A percentile compares a stretch with the other conserved stretches of the same genome.
These are phyloP conservation scores for Micractinium conductrix DNA, from an alignment of 139 green algal species.

Conservation along the genomic window DNA sequence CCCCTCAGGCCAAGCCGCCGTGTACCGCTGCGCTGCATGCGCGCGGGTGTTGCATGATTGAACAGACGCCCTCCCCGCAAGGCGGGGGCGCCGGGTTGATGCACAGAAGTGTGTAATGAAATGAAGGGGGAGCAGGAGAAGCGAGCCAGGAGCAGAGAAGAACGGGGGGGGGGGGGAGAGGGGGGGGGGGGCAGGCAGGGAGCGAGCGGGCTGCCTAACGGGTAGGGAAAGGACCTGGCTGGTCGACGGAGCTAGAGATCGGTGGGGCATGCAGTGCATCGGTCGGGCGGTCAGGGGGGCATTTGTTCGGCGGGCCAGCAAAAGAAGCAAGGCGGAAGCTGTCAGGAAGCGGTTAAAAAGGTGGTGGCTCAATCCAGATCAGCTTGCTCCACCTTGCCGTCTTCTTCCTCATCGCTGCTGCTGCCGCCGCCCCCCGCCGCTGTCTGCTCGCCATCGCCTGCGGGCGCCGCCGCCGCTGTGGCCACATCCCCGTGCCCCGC, in stretches of 20 bases:
- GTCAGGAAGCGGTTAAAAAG: too few relatives aligned
- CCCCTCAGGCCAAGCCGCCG: neutral
- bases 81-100: neutral
- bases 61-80: too few relatives aligned
- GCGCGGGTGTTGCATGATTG: neutral
- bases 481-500: neutral
- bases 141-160: neutral
- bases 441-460: neutral
- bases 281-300: neutral
- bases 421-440: neutral
- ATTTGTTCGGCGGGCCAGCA: neutral
- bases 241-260: too few relatives aligned
- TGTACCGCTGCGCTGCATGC: neutral
- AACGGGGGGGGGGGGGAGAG: neutral
- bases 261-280: too few relatives aligned
- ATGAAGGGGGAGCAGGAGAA: neutral
- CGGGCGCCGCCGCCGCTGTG: neutral
- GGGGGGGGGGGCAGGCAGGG: neutral
- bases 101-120: neutral
- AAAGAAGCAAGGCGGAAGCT: neutral
- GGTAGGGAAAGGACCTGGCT: too few relatives aligned
- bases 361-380: constrained; percentile 5
- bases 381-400: constrained; percentile 13
- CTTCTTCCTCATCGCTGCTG: constrained; percentile 25
- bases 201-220: neutral